These are phyloP conservation scores for Oenanthe sinensis DNA, from an alignment of 129 eudicot genomes.

Conservation along the genomic window DNA sequence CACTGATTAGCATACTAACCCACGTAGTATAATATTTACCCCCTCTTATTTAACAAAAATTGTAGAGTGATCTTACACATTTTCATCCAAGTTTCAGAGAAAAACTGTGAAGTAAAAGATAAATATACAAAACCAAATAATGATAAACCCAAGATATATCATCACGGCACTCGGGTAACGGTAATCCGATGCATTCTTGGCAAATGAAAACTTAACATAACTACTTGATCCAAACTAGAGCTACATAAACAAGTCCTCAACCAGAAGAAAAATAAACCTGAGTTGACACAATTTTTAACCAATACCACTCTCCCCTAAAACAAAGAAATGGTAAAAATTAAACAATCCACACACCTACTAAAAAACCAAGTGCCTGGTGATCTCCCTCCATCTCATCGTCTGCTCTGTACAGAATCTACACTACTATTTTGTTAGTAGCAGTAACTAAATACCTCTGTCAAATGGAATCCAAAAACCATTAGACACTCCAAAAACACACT, in stretches of 20 bases:
- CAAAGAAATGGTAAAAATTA: conserved; percentile 23
- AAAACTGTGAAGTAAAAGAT: too few relatives aligned
- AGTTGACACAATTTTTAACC: conserved; percentile 5
- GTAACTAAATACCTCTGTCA: conserved; percentile 7
- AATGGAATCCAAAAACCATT: conserved; percentile 3
- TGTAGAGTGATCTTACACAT: too few relatives aligned
- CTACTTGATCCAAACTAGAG: background rate
- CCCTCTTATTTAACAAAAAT: too few relatives aligned
- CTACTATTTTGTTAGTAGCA: conserved; percentile 16
- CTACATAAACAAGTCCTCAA: background rate
- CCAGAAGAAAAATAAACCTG: background rate
- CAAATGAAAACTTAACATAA: background rate
- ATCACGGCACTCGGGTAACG: background rate
- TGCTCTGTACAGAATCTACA: conserved; percentile 16
- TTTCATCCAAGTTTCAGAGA: background rate
- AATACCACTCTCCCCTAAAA: conserved; percentile 11
- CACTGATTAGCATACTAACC: too few relatives aligned
- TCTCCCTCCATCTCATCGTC: background rate
- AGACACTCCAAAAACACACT: background rate
- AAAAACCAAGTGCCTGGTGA: conserved; percentile 15
- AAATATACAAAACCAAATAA: too few relatives aligned
- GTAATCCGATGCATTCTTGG: background rate
- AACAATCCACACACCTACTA: conserved; percentile 28
- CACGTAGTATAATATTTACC: too few relatives aligned
- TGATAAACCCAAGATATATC: background rate